These are phyloP conservation scores for Trichoderma lentiforme DNA, from an alignment of 2,329 filamentous ascomycete species.

Conservation along the genomic window DNA sequence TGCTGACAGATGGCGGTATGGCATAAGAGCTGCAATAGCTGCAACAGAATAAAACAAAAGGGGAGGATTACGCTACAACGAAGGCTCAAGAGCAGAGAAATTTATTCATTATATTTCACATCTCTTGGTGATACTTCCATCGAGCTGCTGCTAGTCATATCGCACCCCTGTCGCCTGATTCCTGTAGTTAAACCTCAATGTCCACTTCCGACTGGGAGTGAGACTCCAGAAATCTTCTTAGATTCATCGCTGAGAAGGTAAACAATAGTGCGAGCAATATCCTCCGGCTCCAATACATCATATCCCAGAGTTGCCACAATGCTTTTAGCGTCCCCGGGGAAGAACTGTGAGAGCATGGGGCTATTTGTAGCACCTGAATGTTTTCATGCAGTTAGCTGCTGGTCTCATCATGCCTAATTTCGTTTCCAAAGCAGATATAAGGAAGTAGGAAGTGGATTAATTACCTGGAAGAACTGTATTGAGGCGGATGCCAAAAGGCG, in stretches of 20 bases:
- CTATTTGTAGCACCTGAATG: not conserved
- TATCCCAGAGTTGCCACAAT: not conserved
- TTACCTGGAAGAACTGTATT: not conserved
- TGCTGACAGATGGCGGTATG: not conserved
- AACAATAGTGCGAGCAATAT: not conserved
- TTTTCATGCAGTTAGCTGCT: not conserved
- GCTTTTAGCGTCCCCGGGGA: not conserved
- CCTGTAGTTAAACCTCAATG: not conserved
- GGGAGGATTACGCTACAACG: not conserved
- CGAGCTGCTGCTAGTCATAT: not conserved
- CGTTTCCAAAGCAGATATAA: not conserved
- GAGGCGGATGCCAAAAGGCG: not conserved
- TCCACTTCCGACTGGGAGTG: not conserved
- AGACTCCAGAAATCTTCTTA: not conserved
- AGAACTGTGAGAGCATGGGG: not conserved
- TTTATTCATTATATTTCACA: not conserved
- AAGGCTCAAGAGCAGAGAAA: not conserved
- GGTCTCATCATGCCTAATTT: not conserved
- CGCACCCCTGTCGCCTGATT: accelerated
- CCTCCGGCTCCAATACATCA: not conserved
- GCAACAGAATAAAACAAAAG: not conserved
- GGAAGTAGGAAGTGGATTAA: not conserved
- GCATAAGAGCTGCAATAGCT: not conserved
- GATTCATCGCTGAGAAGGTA: not conserved
- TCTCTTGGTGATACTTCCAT: not conserved